These are phyloP conservation scores for Apiospora pterosperma DNA, from an alignment of 2,329 filamentous ascomycete species.

Conservation along the genomic window DNA sequence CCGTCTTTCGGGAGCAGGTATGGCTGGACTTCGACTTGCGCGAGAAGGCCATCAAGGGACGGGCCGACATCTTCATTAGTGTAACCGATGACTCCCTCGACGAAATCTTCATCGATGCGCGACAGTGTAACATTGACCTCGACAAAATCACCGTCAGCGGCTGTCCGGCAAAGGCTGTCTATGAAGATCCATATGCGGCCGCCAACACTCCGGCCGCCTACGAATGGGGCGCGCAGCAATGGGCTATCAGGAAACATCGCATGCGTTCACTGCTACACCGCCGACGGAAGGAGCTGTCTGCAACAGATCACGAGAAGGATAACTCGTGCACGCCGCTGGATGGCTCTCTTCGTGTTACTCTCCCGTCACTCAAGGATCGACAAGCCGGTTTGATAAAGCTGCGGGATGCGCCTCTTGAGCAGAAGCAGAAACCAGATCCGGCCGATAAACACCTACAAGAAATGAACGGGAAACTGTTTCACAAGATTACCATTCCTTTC, in stretches of 20 bases:
- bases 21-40: slow-evolving; percentile 87
- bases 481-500: slow-evolving; percentile 68
- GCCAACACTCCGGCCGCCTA: slow-evolving; percentile 59
- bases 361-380: slow-evolving; percentile 34
- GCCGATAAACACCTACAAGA: slow-evolving; percentile 27
- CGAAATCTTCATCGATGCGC: slow-evolving; percentile 58
- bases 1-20: slow-evolving; percentile 79
- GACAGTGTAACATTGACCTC: slow-evolving; percentile 57
- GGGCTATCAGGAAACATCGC: slow-evolving; percentile 69
- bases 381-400: slow-evolving; percentile 17
- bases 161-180: slow-evolving; percentile 41
- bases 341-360: slow-evolving; percentile 42
- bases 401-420: slow-evolving; percentile 16
- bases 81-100: slow-evolving; percentile 51
- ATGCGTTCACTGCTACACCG: slow-evolving; percentile 52
- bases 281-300: slow-evolving; percentile 50
- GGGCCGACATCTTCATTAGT: slow-evolving; percentile 77
- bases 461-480: slow-evolving; percentile 37
- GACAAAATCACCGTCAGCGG: slow-evolving; percentile 50
- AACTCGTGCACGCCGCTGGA: slow-evolving; percentile 53
- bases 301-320: slow-evolving; percentile 50
- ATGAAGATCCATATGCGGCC: slow-evolving; percentile 64
- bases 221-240: slow-evolving; percentile 67
- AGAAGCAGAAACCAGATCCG: slow-evolving; percentile 35
- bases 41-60: slow-evolving; percentile 70